Conservation (phyloP, 2,329 filamentous ascomycete species). For the Fusarium chlamydosporum region DNA sequence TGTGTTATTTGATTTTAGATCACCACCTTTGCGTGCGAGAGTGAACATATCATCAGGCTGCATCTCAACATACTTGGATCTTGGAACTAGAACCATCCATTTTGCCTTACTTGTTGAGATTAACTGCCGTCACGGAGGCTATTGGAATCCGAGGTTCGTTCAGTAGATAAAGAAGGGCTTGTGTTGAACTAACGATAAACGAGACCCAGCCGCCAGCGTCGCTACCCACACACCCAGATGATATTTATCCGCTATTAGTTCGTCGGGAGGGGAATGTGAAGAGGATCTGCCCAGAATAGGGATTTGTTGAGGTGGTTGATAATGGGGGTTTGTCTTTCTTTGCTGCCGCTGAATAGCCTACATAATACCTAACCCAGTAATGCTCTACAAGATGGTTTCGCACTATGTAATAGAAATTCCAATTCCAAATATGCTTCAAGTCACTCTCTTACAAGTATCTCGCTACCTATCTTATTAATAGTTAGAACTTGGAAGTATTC, state of each 20-base stretch:
- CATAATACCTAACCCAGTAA: too few species aligned
- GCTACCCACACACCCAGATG: not conserved
- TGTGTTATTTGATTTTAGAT: slow-evolving; percentile 2
- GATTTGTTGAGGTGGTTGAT: not conserved
- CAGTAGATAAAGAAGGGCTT: not conserved
- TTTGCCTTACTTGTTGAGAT: not conserved
- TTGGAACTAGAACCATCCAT: not conserved
- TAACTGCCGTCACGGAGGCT: not conserved
- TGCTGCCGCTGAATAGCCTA: not conserved
- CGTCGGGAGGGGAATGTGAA: not conserved
- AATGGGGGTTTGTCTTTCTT: not conserved
- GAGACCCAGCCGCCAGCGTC: not conserved
- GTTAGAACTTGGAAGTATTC: not conserved
- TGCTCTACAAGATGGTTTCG: not conserved
- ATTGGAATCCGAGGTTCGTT: not conserved
- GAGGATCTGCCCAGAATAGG: not conserved
- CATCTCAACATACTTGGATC: not conserved
- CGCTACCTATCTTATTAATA: too few species aligned
- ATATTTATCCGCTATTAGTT: not conserved
- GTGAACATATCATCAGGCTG: too few species aligned
- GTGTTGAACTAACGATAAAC: not conserved
- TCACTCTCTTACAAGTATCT: not conserved
- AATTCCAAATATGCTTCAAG: not conserved
- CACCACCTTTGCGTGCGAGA: not conserved
- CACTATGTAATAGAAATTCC: not conserved